Conservation (phyloP, 805 yeast species). For the Zygotorulaspora sp. region DNA sequence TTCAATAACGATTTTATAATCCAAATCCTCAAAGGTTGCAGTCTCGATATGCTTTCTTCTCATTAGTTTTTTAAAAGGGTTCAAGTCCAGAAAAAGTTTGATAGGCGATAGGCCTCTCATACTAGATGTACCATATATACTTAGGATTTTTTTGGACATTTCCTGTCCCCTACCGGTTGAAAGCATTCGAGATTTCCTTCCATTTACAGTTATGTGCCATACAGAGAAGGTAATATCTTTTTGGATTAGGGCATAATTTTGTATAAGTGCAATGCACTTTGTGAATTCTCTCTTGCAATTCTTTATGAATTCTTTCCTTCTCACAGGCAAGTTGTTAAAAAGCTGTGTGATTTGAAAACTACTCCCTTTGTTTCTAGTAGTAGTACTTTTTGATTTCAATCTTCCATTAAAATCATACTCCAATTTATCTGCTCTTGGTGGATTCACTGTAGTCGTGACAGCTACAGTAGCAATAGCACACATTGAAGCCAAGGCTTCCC, state of each 20-base stretch:
- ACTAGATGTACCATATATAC: slow-evolving; percentile 67
- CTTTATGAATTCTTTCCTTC: slow-evolving; percentile 67
- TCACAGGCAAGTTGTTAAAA: slow-evolving; percentile 72
- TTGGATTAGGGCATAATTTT: slow-evolving; percentile 61
- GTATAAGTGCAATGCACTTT: slow-evolving; percentile 59
- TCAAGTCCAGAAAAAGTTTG: slow-evolving; percentile 39
- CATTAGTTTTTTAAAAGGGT: slow-evolving; percentile 27
- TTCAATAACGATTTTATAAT: slow-evolving; percentile 37
- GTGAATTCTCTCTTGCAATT: slow-evolving; percentile 67
- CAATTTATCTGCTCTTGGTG: slow-evolving; percentile 56
- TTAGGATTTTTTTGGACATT: slow-evolving; percentile 55
- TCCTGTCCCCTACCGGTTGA: slow-evolving; percentile 51
- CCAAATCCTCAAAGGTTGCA: slow-evolving; percentile 14
- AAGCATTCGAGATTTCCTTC: slow-evolving; percentile 51
- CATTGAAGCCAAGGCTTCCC: slow-evolving; percentile 73
- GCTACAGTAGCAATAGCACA: slow-evolving; percentile 50
- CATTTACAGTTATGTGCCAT: slow-evolving; percentile 44
- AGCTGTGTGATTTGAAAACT: slow-evolving; percentile 51
- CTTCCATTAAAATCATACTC: slow-evolving; percentile 54
- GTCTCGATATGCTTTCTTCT: slow-evolving; percentile 16
- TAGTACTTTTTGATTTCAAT: slow-evolving; percentile 38
- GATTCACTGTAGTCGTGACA: slow-evolving; percentile 49
- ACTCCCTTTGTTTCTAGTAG: slow-evolving; percentile 68
- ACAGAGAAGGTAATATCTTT: slow-evolving; percentile 57
- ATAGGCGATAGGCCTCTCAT: slow-evolving; percentile 54